phyloP scores from a whole-genome alignment of 2,329 filamentous ascomycete species.

The Sporothrix curviconia region DNA sequence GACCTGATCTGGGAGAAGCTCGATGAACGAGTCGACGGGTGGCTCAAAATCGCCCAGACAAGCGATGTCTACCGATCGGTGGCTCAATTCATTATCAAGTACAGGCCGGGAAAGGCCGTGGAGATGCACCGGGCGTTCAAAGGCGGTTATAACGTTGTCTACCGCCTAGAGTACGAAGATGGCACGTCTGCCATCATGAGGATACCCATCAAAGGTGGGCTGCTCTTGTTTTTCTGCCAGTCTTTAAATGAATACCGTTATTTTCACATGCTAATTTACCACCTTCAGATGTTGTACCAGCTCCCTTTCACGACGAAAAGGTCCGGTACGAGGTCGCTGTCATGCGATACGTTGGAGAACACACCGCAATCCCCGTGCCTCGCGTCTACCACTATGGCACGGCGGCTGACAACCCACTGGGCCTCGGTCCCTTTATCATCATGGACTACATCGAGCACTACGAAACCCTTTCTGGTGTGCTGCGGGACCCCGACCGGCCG shows the following conservation, averaged over 20 bases:
- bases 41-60: neutral
- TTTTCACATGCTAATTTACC: no score
- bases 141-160: slow-evolving; percentile 28
- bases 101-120: slow-evolving; percentile 21
- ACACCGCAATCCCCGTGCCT: slow-evolving; percentile 32
- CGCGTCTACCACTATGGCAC: slow-evolving; percentile 27
- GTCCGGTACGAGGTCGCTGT: slow-evolving; percentile 30
- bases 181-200: slow-evolving; percentile 27
- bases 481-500: neutral
- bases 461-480: neutral
- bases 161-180: slow-evolving; percentile 28
- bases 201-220: slow-evolving; percentile 18
- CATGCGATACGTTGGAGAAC: slow-evolving; percentile 27
- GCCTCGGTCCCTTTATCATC: slow-evolving; percentile 32
- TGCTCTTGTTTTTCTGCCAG: neutral
- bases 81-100: neutral
- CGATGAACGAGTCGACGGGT: neutral
- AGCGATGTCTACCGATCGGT: neutral
- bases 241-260: no score
- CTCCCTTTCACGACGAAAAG: slow-evolving; percentile 33
- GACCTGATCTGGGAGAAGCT: slow-evolving; percentile 3
- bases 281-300: neutral
- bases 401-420: slow-evolving; percentile 27
- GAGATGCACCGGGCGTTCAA: slow-evolving; percentile 23
- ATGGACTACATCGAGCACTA: slow-evolving; percentile 26